phyloP scores from a whole-genome alignment of 1,284 basidiomycete genomes.

The Xerocomus nothofagi region DNA sequence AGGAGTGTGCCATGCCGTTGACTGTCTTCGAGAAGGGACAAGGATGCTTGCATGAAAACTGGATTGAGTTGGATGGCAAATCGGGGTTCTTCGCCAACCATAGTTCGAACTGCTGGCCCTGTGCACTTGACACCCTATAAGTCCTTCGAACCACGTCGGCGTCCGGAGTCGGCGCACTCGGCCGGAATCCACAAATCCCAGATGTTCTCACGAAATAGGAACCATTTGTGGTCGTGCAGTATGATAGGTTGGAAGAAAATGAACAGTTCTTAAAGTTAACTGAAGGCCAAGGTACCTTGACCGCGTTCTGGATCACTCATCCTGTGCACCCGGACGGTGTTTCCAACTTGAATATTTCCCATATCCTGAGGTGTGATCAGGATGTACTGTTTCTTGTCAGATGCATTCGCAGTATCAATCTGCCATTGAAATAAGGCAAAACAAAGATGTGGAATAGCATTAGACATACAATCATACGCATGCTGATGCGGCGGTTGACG shows the following conservation, averaged over 20 bases:
- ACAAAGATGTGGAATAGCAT: background rate
- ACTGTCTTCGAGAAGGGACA: too few relatives aligned
- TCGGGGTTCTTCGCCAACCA: too few relatives aligned
- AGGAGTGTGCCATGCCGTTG: too few relatives aligned
- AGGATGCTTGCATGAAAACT: too few relatives aligned
- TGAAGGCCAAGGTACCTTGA: slow-evolving; percentile 54
- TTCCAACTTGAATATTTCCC: slow-evolving; percentile 62
- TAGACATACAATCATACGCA: slow-evolving; percentile 82
- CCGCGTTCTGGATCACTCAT: slow-evolving; percentile 81
- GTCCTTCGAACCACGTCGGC: too few relatives aligned
- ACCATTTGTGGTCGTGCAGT: background rate
- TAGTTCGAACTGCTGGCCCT: too few relatives aligned
- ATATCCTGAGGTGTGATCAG: slow-evolving; percentile 90
- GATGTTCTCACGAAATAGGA: too few relatives aligned
- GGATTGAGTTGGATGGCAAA: too few relatives aligned
- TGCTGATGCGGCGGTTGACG: slow-evolving; percentile 87
- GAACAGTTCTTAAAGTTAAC: slow-evolving; percentile 7
- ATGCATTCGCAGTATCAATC: slow-evolving; percentile 85
- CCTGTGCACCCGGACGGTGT: slow-evolving; percentile 67
- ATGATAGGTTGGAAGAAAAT: slow-evolving; percentile 1
- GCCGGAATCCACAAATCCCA: too few relatives aligned
- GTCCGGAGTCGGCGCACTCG: too few relatives aligned
- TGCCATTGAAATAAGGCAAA: slow-evolving; percentile 32
- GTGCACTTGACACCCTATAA: too few relatives aligned
- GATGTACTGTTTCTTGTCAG: slow-evolving; percentile 86